Base-by-base conservation (phyloP, 306 rosid genomes). In the Aeschynomene evenia region DNA sequence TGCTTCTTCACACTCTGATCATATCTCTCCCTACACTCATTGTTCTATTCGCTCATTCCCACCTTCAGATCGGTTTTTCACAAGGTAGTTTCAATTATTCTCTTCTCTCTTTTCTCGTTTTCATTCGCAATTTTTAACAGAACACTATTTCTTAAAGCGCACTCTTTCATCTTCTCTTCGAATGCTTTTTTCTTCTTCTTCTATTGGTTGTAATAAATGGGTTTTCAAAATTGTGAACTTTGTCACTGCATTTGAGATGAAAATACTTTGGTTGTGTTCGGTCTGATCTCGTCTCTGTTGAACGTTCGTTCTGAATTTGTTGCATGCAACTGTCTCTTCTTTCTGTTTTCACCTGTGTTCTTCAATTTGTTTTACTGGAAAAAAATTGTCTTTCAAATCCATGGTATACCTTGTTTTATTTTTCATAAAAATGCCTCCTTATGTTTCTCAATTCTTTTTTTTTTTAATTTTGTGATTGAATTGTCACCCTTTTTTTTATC, bases 291-390 rank as follows among this genome's bases (percentile, higher is more conserved):
- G 59, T 46, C 31, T 1, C 13, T 26, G 28, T 66, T 85, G 33
- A 21, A 18, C 5, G 42, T 54, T 67, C 71, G 9, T 68, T 70
- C 74, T 74, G 76, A 86, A 67, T 54, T 66, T 23, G 28, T 78
- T 83, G 82, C 91, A 86, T 86, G 88, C 86, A 86, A 34, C 48
- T 64, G 75, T 37, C 55, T 77, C 42, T 56, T 79, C 40, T 68
- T 42, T 28, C 18, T 56, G 7, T 23, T 56, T 20, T 0, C 34
- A 8, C 6, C 36, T 29, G 4, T 43, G 22, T 64, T 78, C 34
- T 29, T 29, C 31, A 5, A 9, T 34, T 68, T 39, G 3, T 50
- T 36, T n/a, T 22, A 14, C 6, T 70, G 24, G 42, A 63, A 62
- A 14, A 6, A 45, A 4, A 6, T 2, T 66, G 4, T 56, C 12